Base-by-base conservation (phyloP, 129 eudicot genomes). In the Glebionis coronaria region DNA sequence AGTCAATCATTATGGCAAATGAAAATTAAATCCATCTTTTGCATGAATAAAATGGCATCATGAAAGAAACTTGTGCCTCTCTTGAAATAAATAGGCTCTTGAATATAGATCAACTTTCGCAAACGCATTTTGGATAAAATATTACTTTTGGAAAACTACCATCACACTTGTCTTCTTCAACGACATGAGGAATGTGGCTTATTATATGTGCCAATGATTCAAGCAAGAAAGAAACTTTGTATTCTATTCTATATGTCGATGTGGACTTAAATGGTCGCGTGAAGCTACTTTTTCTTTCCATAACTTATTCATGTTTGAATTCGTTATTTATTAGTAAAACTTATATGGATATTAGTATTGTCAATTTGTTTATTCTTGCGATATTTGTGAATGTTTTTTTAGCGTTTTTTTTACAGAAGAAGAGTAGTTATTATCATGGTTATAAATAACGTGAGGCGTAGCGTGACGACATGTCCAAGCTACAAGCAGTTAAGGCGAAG, bases 241-340 rank as follows among this genome's bases (percentile, higher is more conserved):
- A n/a, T 69, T 80, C 82, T 81, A 82, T 93, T 56, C 83, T 88
- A 28, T 82, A 88, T 74, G 81, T 93, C 56, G 72, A 84, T 4
- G 74, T 79, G 86, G 96, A 93, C 74, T 93, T 96, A 59, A 82
- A 81, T 81, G 86, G 98, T 96, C 96, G 88, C 95, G 98, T 93
- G 44, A 55, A 58, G 21, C 1, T n/a, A n/a, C n/a, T n/a, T n/a
- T 23, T 23, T 23, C 1, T 23, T 23, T 23, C 25, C 25, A 23
- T 23, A 23, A 23, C 25, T 23, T 23, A 23, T 23, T 23, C n/a
- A n/a, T n/a, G n/a, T n/a, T n/a, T n/a, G n/a, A n/a, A n/a, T n/a
- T n/a, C n/a, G n/a, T n/a, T n/a, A n/a, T n/a, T n/a, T n/a, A n/a
- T n/a, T n/a, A n/a, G n/a, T n/a, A n/a, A n/a, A n/a, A n/a, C n/a